Conservation (phyloP, 306 rosid genomes). For the Ziziphus jujuba region DNA sequence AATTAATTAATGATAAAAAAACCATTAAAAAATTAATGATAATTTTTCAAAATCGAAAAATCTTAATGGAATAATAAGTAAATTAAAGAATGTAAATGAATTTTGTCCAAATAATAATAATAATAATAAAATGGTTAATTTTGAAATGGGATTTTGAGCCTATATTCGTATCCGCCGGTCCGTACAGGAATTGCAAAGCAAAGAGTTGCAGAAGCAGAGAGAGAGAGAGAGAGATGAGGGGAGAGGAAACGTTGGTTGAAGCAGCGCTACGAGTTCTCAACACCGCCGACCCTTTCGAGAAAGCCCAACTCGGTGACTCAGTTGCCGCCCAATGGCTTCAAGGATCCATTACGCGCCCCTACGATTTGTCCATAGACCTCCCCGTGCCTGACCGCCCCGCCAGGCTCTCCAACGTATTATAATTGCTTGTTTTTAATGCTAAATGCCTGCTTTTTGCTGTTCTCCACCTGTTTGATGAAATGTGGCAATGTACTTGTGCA, state of each 20-base stretch:
- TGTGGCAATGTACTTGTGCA: constrained; percentile 23
- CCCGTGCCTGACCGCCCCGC: constrained; percentile 77
- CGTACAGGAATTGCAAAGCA: too few species aligned
- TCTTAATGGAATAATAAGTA: too few species aligned
- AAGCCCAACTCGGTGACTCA: constrained; percentile 66
- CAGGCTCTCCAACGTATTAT: constrained; percentile 48
- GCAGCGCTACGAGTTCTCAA: constrained; percentile 79
- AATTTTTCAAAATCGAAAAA: too few species aligned
- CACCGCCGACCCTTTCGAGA: constrained; percentile 80
- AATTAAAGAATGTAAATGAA: too few species aligned
- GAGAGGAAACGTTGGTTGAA: constrained; percentile 47
- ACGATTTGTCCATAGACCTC: constrained; percentile 41
- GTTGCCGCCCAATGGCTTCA: constrained; percentile 73
- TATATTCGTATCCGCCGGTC: too few species aligned
- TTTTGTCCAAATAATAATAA: too few species aligned
- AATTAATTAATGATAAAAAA: too few species aligned
- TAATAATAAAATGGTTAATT: too few species aligned
- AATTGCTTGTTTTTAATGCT: background rate
- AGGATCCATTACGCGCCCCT: constrained; percentile 52
- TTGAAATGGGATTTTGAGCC: too few species aligned
- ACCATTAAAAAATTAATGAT: too few species aligned
- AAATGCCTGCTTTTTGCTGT: background rate
- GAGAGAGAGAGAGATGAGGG: constrained; percentile 8
- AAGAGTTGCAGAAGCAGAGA: background rate
- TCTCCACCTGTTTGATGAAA: constrained; percentile 31